phyloP scores from a whole-genome alignment of 257 asterid genomes.

The Prunella vulgaris region DNA sequence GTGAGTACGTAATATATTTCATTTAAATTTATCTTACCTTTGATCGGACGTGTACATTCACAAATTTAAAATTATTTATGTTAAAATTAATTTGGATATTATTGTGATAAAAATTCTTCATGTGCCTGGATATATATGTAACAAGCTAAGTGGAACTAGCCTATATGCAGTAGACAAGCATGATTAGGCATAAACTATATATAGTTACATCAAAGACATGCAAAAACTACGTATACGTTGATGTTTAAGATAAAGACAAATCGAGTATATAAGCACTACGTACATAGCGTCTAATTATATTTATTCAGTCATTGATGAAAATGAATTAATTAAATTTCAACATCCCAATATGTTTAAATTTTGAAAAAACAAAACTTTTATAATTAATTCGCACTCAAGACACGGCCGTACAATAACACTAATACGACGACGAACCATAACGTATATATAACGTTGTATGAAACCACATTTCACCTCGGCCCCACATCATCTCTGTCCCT shows the following conservation, averaged over 20 bases:
- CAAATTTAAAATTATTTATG: too few species aligned
- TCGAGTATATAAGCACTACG: background rate
- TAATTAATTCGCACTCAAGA: background rate
- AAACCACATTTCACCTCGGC: background rate
- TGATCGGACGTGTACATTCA: too few species aligned
- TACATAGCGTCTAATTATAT: background rate
- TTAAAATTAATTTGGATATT: too few species aligned
- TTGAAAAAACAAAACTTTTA: background rate
- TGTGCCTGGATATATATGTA: too few species aligned
- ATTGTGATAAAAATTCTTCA: too few species aligned
- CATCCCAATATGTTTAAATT: background rate
- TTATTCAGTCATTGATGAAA: background rate
- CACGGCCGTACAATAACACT: background rate
- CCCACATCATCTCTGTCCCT: conserved; percentile 19
- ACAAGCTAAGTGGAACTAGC: background rate
- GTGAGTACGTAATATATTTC: too few species aligned
- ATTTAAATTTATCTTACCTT: too few species aligned
- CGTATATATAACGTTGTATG: background rate
- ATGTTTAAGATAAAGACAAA: background rate
- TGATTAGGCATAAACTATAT: background rate
- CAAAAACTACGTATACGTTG: background rate
- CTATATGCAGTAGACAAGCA: background rate
- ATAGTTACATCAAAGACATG: background rate
- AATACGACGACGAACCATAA: background rate
- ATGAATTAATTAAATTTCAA: background rate